These are phyloP conservation scores for Priceomyces carsonii DNA, from an alignment of 805 yeast species.

Conservation along the genomic window DNA sequence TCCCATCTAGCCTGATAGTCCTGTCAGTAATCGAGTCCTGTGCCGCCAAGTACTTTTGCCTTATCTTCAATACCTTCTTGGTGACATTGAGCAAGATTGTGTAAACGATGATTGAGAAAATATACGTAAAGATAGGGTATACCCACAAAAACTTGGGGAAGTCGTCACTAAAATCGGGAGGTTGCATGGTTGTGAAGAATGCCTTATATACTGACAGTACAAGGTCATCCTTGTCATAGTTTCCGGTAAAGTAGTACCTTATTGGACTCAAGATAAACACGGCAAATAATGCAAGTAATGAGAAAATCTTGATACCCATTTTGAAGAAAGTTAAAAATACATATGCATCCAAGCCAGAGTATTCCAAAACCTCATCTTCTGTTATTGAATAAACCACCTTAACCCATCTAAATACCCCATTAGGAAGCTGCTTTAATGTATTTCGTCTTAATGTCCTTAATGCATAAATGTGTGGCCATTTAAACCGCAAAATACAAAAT, in stretches of 20 bases:
- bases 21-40: conserved; percentile 62
- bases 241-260: conserved; percentile 41
- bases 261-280: conserved; percentile 37
- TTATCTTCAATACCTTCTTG: conserved; percentile 46
- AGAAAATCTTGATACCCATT: conserved; percentile 74
- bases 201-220: conserved; percentile 11
- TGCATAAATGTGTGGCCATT: conserved; percentile 60
- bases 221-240: conserved; percentile 42
- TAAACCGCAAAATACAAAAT: conserved; percentile 52
- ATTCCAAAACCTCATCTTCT: conserved; percentile 77
- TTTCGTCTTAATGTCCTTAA: conserved; percentile 51
- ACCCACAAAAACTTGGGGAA: conserved; percentile 50
- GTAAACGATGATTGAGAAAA: conserved; percentile 50
- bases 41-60: conserved; percentile 59
- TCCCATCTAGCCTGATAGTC: conserved; percentile 56
- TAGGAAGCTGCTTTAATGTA: conserved; percentile 46
- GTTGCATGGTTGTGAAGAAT: neutral
- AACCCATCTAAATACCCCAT: conserved; percentile 74
- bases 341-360: conserved; percentile 91
- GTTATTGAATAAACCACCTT: conserved; percentile 58
- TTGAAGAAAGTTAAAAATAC: conserved; percentile 43
- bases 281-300: conserved; percentile 64
- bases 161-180: conserved; percentile 27
- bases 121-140: conserved; percentile 56
- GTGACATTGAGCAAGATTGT: conserved; percentile 49